phyloP scores from a whole-genome alignment of 805 yeast species.

The Saccharomycopsis malanga region DNA sequence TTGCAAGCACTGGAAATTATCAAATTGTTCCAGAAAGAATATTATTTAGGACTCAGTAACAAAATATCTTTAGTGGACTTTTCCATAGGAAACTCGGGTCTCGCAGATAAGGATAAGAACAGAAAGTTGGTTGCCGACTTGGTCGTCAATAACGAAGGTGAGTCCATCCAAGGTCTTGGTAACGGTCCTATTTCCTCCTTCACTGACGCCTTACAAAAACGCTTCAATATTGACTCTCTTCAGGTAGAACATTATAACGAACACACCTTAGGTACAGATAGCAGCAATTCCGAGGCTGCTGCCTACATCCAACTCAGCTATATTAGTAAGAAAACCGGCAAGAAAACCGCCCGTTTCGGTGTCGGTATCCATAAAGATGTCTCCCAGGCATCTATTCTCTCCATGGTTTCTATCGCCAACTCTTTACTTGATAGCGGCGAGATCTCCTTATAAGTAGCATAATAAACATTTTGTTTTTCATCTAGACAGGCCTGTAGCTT shows the following conservation, averaged over 20 bases:
- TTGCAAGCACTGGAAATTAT: constrained; percentile 60
- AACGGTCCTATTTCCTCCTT: constrained; percentile 77
- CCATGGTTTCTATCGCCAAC: constrained; percentile 61
- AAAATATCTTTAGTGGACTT: constrained; percentile 35
- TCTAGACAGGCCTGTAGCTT: too few species aligned
- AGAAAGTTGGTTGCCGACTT: constrained; percentile 39
- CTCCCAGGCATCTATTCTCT: constrained; percentile 72
- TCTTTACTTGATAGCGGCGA: constrained; percentile 24
- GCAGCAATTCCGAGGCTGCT: constrained; percentile 60
- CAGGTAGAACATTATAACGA: constrained; percentile 65
- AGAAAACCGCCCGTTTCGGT: constrained; percentile 62
- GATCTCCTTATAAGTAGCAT: constrained; percentile 2
- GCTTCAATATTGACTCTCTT: constrained; percentile 40
- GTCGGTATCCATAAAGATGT: constrained; percentile 90
- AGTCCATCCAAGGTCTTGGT: constrained; percentile 50
- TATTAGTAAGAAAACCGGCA: constrained; percentile 34
- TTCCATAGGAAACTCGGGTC: constrained; percentile 30
- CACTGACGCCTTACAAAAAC: constrained; percentile 52
- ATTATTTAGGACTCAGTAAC: constrained; percentile 38
- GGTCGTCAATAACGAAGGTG: constrained; percentile 29
- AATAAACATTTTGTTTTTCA: too few species aligned
- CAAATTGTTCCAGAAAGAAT: constrained; percentile 46
- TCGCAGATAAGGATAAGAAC: constrained; percentile 32
- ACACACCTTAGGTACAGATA: constrained; percentile 67
- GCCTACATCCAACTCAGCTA: constrained; percentile 58